Conservation (phyloP, 352 stramenopile genomes). For the Globisporangium nodosum region DNA sequence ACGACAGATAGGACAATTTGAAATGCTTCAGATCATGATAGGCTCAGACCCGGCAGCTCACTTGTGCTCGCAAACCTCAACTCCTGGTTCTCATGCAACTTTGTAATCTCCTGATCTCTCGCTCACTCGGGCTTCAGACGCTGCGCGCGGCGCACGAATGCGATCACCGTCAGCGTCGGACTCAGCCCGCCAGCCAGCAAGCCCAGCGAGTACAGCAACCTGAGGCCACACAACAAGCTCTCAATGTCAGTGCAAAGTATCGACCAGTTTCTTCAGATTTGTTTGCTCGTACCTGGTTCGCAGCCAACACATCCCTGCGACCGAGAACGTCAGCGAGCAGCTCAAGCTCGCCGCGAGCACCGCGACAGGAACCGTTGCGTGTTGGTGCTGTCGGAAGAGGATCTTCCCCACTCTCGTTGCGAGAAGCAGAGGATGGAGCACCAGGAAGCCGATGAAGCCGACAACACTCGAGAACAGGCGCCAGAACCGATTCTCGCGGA, state of each 20-base stretch:
- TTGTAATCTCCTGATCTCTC: background rate
- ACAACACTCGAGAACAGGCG: constrained; percentile 55
- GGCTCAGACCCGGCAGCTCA: background rate
- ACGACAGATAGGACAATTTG: background rate
- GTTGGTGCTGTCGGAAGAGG: constrained; percentile 12
- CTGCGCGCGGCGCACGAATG: background rate
- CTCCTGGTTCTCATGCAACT: background rate
- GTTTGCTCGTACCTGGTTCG: constrained; percentile 29
- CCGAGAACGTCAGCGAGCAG: constrained; percentile 38
- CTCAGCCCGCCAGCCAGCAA: background rate
- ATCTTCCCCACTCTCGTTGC: constrained; percentile 16
- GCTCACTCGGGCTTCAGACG: background rate
- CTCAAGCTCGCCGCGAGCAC: constrained; percentile 36
- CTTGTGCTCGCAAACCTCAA: background rate
- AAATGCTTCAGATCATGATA: background rate
- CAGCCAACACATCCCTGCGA: constrained; percentile 46
- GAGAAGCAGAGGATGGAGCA: constrained; percentile 34
- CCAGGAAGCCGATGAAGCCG: constrained; percentile 62
- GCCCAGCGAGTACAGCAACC: background rate
- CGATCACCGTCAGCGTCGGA: background rate
- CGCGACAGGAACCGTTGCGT: constrained; percentile 34
- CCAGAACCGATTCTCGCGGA: constrained; percentile 59
- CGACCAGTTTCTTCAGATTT: background rate
- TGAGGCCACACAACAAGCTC: background rate
- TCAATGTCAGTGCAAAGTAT: background rate